Evolutionary conservation across 1,139 yeast species (phyloP).

Genomic region (Zygotorulaspora mrakii): DNA sequence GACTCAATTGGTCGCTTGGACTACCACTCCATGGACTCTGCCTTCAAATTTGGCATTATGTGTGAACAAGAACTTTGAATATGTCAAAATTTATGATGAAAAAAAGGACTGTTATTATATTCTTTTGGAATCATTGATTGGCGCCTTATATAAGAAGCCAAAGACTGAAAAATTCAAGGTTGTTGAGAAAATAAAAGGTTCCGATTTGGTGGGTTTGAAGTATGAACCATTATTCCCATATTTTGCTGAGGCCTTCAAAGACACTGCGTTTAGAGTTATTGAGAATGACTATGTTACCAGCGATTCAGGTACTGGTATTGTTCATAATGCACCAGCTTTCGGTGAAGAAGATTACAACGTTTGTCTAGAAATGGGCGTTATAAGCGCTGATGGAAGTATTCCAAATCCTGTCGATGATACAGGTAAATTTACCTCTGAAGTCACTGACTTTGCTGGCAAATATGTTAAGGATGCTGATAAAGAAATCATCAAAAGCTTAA

Average conservation of each 20-base stretch:
- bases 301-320: conserved; percentile 99
- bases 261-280: conserved; percentile 76
- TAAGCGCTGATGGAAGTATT: conserved; percentile 62
- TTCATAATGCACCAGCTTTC: conserved; percentile 96
- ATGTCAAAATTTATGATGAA: conserved; percentile 88
- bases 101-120: conserved; percentile 76
- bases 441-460: conserved; percentile 69
- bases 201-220: conserved; percentile 69
- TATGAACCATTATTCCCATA: conserved; percentile 82
- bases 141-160: conserved; percentile 89
- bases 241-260: conserved; percentile 71
- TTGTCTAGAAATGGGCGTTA: conserved; percentile 70
- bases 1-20: conserved; percentile 91
- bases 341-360: conserved; percentile 98
- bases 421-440: conserved; percentile 76
- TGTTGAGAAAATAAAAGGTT: conserved; percentile 75
- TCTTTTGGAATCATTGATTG: conserved; percentile 73
- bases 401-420: conserved; percentile 94
- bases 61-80: conserved; percentile 87
- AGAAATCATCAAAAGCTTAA: conserved; percentile 76
- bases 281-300: conserved; percentile 79
- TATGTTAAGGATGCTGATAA: conserved; percentile 97
- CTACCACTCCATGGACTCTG: conserved; percentile 99
- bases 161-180: conserved; percentile 81
- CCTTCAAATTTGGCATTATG: conserved; percentile 92